A percentile compares a stretch with the other conserved stretches of the same genome.
phyloP scores from a whole-genome alignment of 1,284 basidiomycete genomes.

The Thelephora terrestris region DNA sequence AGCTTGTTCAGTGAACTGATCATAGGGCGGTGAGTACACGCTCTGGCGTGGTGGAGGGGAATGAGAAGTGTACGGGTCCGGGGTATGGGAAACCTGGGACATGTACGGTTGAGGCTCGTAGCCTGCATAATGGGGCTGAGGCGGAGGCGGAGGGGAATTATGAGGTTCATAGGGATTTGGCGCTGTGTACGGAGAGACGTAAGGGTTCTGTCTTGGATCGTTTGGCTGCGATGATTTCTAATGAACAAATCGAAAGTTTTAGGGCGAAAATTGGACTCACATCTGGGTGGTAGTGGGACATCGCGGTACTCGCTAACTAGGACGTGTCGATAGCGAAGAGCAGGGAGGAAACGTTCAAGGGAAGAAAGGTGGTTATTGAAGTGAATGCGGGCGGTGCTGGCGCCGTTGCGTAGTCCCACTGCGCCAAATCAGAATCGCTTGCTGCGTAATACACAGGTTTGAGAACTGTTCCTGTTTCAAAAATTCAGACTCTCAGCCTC shows the following conservation, averaged over 20 bases:
- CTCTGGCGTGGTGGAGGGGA: constrained; percentile 10
- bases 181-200: constrained; percentile 13
- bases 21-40: constrained; percentile 14
- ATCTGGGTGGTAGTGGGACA: constrained; percentile 14
- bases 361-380: constrained; percentile 15
- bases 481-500: no score
- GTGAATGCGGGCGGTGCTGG: no score
- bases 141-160: constrained; percentile 10
- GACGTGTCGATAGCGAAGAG: background rate
- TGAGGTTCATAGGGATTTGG: constrained; percentile 18
- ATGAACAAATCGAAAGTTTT: constrained; percentile 5
- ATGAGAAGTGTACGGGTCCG: constrained; percentile 18
- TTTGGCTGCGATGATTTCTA: constrained; percentile 19
- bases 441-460: no score
- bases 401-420: no score
- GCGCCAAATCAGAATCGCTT: no score
- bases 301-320: background rate
- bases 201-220: constrained; percentile 15
- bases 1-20: constrained; percentile 10
- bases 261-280: background rate
- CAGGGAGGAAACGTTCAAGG: constrained; percentile 16
- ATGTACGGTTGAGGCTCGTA: constrained; percentile 1
- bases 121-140: constrained; percentile 2
- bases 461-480: no score
- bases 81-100: constrained; percentile 11